These are phyloP conservation scores for Pseudogymnoascus sp. DNA, from an alignment of 2,329 filamentous ascomycete species.

Conservation along the genomic window DNA sequence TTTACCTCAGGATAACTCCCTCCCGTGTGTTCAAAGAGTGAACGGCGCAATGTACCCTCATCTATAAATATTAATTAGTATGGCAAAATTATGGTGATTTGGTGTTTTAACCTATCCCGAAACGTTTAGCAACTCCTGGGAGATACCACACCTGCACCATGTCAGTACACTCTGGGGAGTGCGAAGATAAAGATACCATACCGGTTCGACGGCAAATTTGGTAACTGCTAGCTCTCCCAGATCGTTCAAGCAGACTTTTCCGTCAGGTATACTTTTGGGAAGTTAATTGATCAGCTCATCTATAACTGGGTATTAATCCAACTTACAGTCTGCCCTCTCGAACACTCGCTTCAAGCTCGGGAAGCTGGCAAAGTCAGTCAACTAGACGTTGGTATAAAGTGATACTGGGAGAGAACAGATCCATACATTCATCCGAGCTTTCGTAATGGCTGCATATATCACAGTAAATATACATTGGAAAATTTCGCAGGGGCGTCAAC, in stretches of 20 bases:
- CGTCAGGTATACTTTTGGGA: constrained; percentile 45
- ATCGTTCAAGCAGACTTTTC: constrained; percentile 79
- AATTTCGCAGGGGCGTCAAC: neutral
- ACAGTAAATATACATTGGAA: neutral
- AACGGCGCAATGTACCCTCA: constrained; percentile 75
- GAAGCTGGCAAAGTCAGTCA: constrained; percentile 43
- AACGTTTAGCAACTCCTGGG: constrained; percentile 81
- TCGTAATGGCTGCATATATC: constrained; percentile 25
- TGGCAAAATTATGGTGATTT: neutral
- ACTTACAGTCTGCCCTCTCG: constrained; percentile 62
- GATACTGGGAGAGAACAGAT: neutral
- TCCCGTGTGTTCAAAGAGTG: constrained; percentile 89
- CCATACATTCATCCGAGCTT: constrained; percentile 29
- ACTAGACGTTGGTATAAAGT: neutral
- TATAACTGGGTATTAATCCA: neutral
- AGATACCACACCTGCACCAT: constrained; percentile 61
- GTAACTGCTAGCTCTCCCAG: constrained; percentile 81
- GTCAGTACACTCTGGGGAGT: constrained; percentile 5
- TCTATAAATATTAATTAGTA: constrained; percentile 40
- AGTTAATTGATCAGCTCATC: constrained; percentile 11
- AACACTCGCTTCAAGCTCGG: constrained; percentile 86
- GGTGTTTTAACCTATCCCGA: constrained; percentile 54
- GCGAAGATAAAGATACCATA: constrained; percentile 39
- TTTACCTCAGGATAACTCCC: constrained; percentile 76
- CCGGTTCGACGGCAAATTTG: constrained; percentile 94